Conservation (phyloP, 441 rosid genomes). For the Gossypium trilobum region DNA sequence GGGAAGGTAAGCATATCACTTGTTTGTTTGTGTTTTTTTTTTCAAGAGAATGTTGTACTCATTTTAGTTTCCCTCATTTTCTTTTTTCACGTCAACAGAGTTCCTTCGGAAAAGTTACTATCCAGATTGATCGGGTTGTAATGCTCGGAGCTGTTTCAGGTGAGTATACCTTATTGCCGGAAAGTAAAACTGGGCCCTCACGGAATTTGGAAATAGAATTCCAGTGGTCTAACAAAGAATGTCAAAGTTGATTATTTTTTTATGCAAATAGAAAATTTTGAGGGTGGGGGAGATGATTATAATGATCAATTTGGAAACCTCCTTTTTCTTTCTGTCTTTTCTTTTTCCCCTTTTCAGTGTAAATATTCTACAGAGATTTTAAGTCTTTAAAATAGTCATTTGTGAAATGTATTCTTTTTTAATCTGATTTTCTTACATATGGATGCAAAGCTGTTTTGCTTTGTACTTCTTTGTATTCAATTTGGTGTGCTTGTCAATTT, state of each 20-base stretch:
- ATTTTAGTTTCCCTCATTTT: neutral
- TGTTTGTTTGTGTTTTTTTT: neutral
- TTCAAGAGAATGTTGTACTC: neutral
- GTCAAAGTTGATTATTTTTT: constrained; percentile 6
- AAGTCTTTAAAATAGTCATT: constrained; percentile 18
- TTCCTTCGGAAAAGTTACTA: constrained; percentile 93
- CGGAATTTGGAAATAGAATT: constrained; percentile 91
- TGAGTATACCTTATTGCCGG: constrained; percentile 77
- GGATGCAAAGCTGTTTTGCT: constrained; percentile 5
- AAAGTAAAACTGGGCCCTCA: constrained; percentile 88
- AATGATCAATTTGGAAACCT: constrained; percentile 15
- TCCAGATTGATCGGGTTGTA: constrained; percentile 90
- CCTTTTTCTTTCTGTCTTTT: constrained; percentile 10
- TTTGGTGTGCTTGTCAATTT: constrained; percentile 23
- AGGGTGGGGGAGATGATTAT: neutral
- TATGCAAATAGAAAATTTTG: constrained; percentile 15
- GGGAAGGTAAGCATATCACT: constrained; percentile 64
- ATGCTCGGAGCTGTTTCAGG: constrained; percentile 97
- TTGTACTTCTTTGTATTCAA: constrained; percentile 24
- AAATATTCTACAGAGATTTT: constrained; percentile 26
- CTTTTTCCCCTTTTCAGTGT: constrained; percentile 28
- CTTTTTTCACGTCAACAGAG: constrained; percentile 41
- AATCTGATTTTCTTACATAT: constrained; percentile 18
- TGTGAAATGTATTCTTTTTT: constrained; percentile 42
- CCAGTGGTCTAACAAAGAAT: constrained; percentile 82